phyloP scores from a whole-genome alignment of 176 grass and related monocot genomes.

The Oryza rufipogon region DNA sequence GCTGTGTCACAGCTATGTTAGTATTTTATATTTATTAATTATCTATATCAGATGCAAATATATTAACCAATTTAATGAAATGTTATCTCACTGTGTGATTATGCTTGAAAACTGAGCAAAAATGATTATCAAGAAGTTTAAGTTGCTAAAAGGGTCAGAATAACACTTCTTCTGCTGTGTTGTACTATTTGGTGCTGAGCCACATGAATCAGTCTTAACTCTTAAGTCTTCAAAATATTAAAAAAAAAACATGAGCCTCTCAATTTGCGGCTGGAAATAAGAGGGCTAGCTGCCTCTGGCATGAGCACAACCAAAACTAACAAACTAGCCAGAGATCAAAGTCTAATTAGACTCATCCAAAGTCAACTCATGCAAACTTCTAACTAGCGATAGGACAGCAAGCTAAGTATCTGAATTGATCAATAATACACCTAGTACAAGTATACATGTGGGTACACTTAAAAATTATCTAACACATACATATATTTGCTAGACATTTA shows the following conservation, averaged over 20 bases:
- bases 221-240: not conserved
- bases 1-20: not conserved
- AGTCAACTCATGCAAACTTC: slow-evolving; percentile 24
- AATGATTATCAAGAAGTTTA: not conserved
- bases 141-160: not conserved
- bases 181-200: not conserved
- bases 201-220: not conserved
- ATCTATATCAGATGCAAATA: not conserved
- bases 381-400: not conserved
- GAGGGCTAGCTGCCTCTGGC: not conserved
- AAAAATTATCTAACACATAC: not conserved
- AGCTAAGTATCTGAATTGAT: not conserved
- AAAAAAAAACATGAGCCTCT: not conserved
- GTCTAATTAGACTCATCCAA: not conserved
- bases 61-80: not conserved
- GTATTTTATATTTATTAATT: not conserved
- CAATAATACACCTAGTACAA: not conserved
- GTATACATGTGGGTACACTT: not conserved
- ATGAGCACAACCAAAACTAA: not conserved
- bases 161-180: not conserved
- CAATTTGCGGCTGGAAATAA: not conserved
- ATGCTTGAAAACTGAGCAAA: not conserved
- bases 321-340: not conserved
- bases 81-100: not conserved
- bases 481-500: not conserved